Conservation (phyloP, 2,329 filamentous ascomycete species). For the Microthyrium microscopicum region DNA sequence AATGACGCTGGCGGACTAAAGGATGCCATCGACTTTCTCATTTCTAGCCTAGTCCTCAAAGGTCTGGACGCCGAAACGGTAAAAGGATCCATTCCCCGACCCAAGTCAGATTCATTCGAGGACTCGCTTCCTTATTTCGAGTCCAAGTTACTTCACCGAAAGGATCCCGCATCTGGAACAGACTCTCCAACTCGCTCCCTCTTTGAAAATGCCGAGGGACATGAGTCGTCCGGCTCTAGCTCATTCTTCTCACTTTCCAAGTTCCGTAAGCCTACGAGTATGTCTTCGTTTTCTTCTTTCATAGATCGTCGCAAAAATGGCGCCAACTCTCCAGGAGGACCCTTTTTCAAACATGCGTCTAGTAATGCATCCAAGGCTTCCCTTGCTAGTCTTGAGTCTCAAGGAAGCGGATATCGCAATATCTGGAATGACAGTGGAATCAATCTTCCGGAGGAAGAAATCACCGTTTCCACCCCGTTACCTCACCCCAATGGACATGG, state of each 20-base stretch:
- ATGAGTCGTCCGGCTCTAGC: constrained; percentile 58
- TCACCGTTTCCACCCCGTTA: constrained; percentile 21
- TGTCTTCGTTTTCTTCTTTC: constrained; percentile 90
- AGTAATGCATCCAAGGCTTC: constrained; percentile 92
- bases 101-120: constrained; percentile 96
- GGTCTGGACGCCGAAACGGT: constrained; percentile 78
- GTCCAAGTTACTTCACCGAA: constrained; percentile 88
- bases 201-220: constrained; percentile 65
- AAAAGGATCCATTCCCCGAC: constrained; percentile 90
- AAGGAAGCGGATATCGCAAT: constrained; percentile 86
- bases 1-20: constrained; percentile 93
- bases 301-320: constrained; percentile 83
- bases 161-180: constrained; percentile 57
- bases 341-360: constrained; percentile 73
- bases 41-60: constrained; percentile 68
- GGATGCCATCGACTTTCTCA: constrained; percentile 89
- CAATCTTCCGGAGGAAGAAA: constrained; percentile 77
- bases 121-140: constrained; percentile 94
- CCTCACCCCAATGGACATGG: constrained; percentile 5
- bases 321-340: constrained; percentile 54
- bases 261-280: constrained; percentile 85
- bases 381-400: constrained; percentile 88
- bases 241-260: constrained; percentile 89
- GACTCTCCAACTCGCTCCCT: constrained; percentile 79
- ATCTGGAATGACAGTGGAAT: constrained; percentile 97